These are phyloP conservation scores for Lodderomyces parapsilosis DNA, from an alignment of 1,139 yeast species.

Conservation along the genomic window DNA sequence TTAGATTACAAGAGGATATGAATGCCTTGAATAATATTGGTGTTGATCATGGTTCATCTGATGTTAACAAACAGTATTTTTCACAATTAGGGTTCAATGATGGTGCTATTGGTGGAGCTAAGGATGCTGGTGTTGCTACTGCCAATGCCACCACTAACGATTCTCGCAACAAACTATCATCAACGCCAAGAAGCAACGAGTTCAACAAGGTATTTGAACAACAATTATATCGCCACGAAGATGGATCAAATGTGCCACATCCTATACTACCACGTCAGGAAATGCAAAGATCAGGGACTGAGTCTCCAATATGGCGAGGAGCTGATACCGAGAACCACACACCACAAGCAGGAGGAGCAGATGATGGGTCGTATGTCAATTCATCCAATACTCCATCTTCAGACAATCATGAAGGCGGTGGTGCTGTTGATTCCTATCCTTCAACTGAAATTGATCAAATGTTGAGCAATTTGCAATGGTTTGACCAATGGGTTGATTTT, in stretches of 20 bases:
- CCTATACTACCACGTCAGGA: neutral
- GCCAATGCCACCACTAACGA: neutral
- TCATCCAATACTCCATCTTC: constrained; percentile 7
- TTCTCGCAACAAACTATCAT: neutral
- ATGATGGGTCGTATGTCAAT: neutral
- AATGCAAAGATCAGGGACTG: neutral
- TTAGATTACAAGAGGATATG: constrained; percentile 45
- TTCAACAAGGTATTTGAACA: constrained; percentile 23
- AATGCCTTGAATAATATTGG: constrained; percentile 42
- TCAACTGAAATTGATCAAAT: constrained; percentile 26
- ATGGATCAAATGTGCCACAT: neutral
- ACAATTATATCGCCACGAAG: constrained; percentile 18
- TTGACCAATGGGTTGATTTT: constrained; percentile 50
- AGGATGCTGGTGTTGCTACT: neutral
- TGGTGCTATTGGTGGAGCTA: neutral
- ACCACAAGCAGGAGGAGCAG: neutral
- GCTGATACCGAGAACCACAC: neutral
- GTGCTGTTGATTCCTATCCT: constrained; percentile 11
- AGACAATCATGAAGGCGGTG: constrained; percentile 4
- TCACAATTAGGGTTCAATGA: constrained; percentile 37
- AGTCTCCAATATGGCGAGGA: neutral
- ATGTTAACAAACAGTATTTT: constrained; percentile 51
- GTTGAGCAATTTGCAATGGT: constrained; percentile 53
- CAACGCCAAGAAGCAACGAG: constrained; percentile 14
- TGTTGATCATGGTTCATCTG: constrained; percentile 56